Conservation (phyloP, 73 alveolate species). For the Breviolum minutum region DNA sequence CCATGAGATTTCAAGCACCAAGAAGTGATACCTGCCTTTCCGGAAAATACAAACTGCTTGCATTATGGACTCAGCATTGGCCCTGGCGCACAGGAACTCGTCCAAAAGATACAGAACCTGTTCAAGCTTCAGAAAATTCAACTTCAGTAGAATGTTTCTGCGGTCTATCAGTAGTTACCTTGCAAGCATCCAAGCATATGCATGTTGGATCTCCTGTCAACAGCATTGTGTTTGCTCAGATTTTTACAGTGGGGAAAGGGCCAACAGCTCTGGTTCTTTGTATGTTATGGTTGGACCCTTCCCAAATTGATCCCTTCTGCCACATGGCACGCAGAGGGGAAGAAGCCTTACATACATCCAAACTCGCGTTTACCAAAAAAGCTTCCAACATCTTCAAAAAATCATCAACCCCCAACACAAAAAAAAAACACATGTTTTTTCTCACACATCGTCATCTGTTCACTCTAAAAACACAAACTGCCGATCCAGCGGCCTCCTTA, state of each 20-base stretch:
- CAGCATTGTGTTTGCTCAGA: neutral
- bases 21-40: neutral
- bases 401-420: too few species aligned
- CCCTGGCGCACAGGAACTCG: constrained; percentile 35
- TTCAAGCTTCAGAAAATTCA: neutral
- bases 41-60: neutral
- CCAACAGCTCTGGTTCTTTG: neutral
- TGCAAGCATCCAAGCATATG: neutral
- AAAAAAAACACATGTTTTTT: too few species aligned
- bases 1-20: too few species aligned
- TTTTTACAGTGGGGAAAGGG: neutral
- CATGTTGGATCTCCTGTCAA: neutral
- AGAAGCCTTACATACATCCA: too few species aligned
- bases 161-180: neutral
- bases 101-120: constrained; percentile 44
- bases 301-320: too few species aligned
- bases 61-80: neutral
- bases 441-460: neutral
- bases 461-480: neutral
- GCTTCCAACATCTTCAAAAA: too few species aligned
- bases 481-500: constrained; percentile 9
- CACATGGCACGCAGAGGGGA: too few species aligned
- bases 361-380: too few species aligned
- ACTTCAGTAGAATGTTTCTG: neutral
- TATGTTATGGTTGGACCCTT: too few species aligned